phyloP scores from a whole-genome alignment of 2,329 filamentous ascomycete species.

The Colletotrichum noveboracense region DNA sequence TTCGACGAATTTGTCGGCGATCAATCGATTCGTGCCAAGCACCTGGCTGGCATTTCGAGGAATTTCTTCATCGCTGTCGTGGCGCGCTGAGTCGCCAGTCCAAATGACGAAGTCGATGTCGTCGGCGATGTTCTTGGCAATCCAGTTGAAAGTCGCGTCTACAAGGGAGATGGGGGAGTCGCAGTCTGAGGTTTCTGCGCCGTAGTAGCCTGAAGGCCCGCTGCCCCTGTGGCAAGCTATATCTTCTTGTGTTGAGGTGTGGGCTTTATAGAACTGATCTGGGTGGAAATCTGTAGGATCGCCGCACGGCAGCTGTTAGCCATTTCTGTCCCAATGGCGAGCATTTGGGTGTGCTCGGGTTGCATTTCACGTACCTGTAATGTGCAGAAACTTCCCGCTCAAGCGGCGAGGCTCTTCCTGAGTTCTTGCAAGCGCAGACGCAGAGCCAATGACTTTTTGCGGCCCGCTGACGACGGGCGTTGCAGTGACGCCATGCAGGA shows the following conservation, averaged over 20 bases:
- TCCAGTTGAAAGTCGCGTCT: slow-evolving; percentile 91
- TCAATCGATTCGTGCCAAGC: slow-evolving; percentile 74
- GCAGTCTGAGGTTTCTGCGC: slow-evolving; percentile 86
- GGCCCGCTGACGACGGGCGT: slow-evolving; percentile 19
- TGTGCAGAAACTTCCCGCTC: slow-evolving; percentile 82
- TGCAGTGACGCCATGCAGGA: slow-evolving; percentile 21
- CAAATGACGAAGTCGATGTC: slow-evolving; percentile 88
- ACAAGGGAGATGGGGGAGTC: slow-evolving; percentile 82
- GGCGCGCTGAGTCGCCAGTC: slow-evolving; percentile 89
- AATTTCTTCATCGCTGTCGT: slow-evolving; percentile 83
- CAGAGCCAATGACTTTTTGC: slow-evolving; percentile 19
- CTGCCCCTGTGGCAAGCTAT: slow-evolving; percentile 80
- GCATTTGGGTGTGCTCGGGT: background rate
- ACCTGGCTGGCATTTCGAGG: slow-evolving; percentile 80
- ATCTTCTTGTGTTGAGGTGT: slow-evolving; percentile 72
- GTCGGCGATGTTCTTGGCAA: slow-evolving; percentile 77
- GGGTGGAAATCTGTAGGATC: slow-evolving; percentile 81
- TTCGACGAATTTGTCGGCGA: slow-evolving; percentile 78
- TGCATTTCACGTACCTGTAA: slow-evolving; percentile 70
- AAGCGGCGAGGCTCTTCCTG: slow-evolving; percentile 46
- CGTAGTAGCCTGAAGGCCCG: slow-evolving; percentile 81
- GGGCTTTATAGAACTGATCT: slow-evolving; percentile 83
- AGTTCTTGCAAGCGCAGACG: slow-evolving; percentile 26
- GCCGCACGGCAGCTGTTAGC: background rate
- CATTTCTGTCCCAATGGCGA: slow-evolving; percentile 8